These are phyloP conservation scores for Chalciporus sp. DNA, from an alignment of 1,284 basidiomycete genomes.

Conservation along the genomic window DNA sequence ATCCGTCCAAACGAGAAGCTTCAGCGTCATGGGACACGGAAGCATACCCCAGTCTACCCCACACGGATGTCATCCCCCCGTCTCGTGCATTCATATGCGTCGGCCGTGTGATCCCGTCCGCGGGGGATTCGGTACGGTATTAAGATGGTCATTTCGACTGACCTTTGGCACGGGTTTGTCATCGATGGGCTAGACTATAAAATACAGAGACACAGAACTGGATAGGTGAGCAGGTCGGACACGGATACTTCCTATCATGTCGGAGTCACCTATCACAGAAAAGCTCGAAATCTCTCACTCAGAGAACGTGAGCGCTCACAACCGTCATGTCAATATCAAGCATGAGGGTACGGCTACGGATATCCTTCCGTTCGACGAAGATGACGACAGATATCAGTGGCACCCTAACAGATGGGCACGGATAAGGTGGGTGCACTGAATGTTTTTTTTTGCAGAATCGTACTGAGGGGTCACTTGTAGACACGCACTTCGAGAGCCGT, in stretches of 20 bases:
- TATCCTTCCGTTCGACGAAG: background rate
- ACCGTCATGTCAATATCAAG: background rate
- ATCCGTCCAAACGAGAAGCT: background rate
- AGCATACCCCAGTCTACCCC: too few species aligned
- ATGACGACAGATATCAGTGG: background rate
- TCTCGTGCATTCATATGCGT: too few species aligned
- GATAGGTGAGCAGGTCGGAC: background rate
- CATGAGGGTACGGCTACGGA: background rate
- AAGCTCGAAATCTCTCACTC: background rate
- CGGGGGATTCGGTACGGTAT: too few species aligned
- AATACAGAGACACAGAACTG: background rate
- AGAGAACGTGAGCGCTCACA: background rate
- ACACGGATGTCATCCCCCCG: background rate
- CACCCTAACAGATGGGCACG: slow-evolving; percentile 61
- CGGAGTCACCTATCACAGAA: background rate
- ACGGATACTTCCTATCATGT: background rate
- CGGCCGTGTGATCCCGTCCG: background rate
- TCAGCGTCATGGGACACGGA: background rate
- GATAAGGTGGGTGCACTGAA: slow-evolving; percentile 34
- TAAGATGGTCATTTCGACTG: too few species aligned
- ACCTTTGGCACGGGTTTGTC: background rate
- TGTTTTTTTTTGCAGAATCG: background rate
- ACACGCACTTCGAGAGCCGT: slow-evolving; percentile 57
- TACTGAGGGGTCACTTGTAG: background rate
- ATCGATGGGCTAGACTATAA: slow-evolving; percentile 1